Evolutionary conservation across 108 stramenopile species (phyloP).

Genomic region (Stephanodiscus triporus): DNA sequence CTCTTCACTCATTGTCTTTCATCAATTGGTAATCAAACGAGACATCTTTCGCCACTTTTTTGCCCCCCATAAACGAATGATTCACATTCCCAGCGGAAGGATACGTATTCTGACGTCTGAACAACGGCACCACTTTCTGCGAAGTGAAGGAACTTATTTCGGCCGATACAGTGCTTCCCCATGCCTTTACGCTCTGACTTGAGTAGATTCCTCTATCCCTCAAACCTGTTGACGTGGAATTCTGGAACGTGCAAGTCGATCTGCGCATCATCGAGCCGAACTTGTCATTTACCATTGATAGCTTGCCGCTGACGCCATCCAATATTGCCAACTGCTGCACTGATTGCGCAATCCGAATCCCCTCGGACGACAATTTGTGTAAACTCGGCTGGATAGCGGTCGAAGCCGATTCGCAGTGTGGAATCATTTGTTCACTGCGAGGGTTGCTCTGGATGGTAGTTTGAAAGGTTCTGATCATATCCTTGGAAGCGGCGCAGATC

Average conservation of each 20-base stretch:
- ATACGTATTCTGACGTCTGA: constrained; percentile 12
- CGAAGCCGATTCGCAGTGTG: constrained; percentile 4
- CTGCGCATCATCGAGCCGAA: constrained; percentile 3
- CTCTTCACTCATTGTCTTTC: constrained; percentile 8
- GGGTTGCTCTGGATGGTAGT: constrained; percentile 4
- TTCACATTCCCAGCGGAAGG: background rate
- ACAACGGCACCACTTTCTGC: constrained; percentile 18
- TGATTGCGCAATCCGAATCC: constrained; percentile 13
- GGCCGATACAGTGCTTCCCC: constrained; percentile 16
- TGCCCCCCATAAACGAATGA: background rate
- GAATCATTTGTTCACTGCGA: background rate
- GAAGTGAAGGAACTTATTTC: constrained; percentile 18
- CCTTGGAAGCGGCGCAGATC: constrained; percentile 2
- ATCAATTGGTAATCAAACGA: constrained; percentile 16
- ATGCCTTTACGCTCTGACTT: constrained; percentile 4
- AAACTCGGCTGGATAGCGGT: background rate
- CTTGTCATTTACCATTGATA: constrained; percentile 11
- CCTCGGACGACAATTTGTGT: constrained; percentile 10
- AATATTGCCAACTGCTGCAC: constrained; percentile 8
- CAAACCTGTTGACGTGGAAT: background rate
- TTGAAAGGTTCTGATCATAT: constrained; percentile 11
- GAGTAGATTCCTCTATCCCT: constrained; percentile 19
- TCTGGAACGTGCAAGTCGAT: background rate
- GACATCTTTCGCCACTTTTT: background rate
- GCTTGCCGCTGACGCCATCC: constrained; percentile 9